A percentile compares a stretch with the other conserved stretches of the same genome.
phyloP scores from a whole-genome alignment of 139 green algal genomes.

The Coelastrella sp. region DNA sequence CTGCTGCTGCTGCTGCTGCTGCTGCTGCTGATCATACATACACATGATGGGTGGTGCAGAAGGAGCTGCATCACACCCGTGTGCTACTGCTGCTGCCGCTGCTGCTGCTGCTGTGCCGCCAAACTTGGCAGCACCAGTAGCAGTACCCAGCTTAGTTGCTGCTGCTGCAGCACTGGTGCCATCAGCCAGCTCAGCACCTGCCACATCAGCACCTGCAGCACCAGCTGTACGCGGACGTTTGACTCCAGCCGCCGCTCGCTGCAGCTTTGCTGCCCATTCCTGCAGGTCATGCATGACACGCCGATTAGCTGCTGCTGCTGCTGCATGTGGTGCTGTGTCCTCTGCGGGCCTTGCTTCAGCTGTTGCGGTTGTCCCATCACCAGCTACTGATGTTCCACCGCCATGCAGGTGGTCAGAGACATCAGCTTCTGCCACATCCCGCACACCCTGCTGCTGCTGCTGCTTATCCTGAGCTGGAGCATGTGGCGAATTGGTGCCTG shows the following conservation, averaged over 20 bases:
- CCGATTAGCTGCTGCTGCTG: neutral
- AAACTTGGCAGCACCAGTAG: neutral
- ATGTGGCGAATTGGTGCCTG: no score
- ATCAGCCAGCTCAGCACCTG: neutral
- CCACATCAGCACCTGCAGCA: neutral
- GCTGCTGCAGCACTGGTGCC: neutral
- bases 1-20: neutral
- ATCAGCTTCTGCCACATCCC: no score
- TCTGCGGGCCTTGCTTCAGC: neutral
- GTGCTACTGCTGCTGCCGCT: constrained; percentile 2
- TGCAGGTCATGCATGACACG: neutral
- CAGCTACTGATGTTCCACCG: no score
- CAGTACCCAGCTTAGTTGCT: constrained; percentile 26
- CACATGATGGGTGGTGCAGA: constrained; percentile 15
- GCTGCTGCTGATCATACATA: constrained; percentile 25
- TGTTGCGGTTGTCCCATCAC: neutral
- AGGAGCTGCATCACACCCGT: neutral
- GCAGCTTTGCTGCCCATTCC: neutral
- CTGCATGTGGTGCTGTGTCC: neutral
- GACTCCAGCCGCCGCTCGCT: neutral
- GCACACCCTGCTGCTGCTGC: no score
- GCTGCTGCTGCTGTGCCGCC: neutral
- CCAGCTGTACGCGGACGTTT: no score
- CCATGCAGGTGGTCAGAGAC: no score
- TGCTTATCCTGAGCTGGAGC: no score